phyloP scores from a whole-genome alignment of 73 alveolate genomes.

The Paramecium primaurelia region DNA sequence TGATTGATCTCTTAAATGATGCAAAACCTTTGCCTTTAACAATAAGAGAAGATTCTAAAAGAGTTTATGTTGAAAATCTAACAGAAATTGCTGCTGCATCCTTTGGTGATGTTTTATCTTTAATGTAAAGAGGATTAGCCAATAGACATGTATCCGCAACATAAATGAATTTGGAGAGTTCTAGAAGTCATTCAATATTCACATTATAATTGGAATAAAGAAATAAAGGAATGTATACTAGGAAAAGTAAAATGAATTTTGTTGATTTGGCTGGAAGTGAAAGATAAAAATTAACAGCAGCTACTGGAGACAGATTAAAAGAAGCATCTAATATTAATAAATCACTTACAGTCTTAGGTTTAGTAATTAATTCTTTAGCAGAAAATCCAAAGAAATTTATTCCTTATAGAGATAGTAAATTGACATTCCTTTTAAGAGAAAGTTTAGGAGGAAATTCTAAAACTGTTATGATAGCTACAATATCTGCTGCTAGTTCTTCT shows the following conservation, averaged over 20 bases:
- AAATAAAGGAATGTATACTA: background rate
- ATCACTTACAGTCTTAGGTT: conserved; percentile 67
- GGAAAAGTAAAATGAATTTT: conserved; percentile 66
- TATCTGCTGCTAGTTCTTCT: conserved; percentile 66
- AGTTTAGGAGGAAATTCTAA: conserved; percentile 82
- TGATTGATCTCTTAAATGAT: conserved; percentile 62
- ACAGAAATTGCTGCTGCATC: conserved; percentile 71
- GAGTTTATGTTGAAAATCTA: conserved; percentile 84
- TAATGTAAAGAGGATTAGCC: conserved; percentile 75
- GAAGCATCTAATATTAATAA: conserved; percentile 91
- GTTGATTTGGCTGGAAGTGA: conserved; percentile 41
- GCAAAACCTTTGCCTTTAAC: background rate
- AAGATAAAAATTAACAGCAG: conserved; percentile 69
- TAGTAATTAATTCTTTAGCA: conserved; percentile 73
- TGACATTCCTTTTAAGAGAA: conserved; percentile 77
- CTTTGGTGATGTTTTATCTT: conserved; percentile 67
- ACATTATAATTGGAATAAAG: conserved; percentile 62
- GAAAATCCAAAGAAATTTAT: conserved; percentile 71
- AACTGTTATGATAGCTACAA: conserved; percentile 76
- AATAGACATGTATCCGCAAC: conserved; percentile 90
- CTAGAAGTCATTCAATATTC: conserved; percentile 85
- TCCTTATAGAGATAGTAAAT: conserved; percentile 79
- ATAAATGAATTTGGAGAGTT: conserved; percentile 82
- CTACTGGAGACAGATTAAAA: conserved; percentile 83
- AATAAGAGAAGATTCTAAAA: conserved; percentile 74